A percentile compares a stretch with the other conserved stretches of the same genome.
Evolutionary conservation across 2,329 filamentous ascomycete genomes (phyloP).

Genomic region (Allantophomopsis cytisporea): DNA sequence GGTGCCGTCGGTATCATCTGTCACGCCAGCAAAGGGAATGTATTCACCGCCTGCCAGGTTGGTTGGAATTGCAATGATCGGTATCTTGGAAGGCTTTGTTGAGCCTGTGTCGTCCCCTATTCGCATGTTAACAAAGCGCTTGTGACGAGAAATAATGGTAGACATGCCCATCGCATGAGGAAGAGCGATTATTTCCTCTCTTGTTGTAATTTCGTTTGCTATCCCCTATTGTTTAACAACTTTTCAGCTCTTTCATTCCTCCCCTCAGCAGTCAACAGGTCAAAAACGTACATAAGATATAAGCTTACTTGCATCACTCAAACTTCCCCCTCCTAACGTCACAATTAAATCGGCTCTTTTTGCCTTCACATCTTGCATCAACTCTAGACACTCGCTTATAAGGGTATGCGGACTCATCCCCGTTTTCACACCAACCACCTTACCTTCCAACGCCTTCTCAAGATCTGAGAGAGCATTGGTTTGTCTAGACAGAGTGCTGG

Average conservation of each 20-base stretch:
- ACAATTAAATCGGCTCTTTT: constrained; percentile 15
- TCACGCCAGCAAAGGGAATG: constrained; percentile 21
- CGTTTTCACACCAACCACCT: constrained; percentile 14
- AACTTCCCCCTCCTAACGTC: constrained; percentile 18
- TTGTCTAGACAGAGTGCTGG: constrained; percentile 14
- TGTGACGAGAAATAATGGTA: too few relatives aligned
- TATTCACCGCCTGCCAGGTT: constrained; percentile 24
- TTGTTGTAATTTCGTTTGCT: not conserved
- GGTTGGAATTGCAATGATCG: constrained; percentile 22
- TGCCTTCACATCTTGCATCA: constrained; percentile 11
- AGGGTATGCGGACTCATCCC: constrained; percentile 18
- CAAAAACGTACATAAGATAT: constrained; percentile 13
- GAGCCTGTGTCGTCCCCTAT: not conserved
- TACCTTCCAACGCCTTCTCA: constrained; percentile 11
- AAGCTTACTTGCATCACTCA: constrained; percentile 19
- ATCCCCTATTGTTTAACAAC: too few relatives aligned
- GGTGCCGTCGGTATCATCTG: constrained; percentile 10
- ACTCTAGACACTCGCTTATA: constrained; percentile 16
- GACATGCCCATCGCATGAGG: not conserved
- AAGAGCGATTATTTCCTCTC: not conserved
- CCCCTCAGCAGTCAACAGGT: too few relatives aligned
- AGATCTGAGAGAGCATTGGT: constrained; percentile 10
- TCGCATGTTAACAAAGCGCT: too few relatives aligned
- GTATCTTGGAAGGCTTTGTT: constrained; percentile 12
- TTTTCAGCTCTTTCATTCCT: too few relatives aligned